These are phyloP conservation scores for Proteromonas lacertae DNA, from an alignment of 352 stramenopile genomes.

Conservation along the genomic window DNA sequence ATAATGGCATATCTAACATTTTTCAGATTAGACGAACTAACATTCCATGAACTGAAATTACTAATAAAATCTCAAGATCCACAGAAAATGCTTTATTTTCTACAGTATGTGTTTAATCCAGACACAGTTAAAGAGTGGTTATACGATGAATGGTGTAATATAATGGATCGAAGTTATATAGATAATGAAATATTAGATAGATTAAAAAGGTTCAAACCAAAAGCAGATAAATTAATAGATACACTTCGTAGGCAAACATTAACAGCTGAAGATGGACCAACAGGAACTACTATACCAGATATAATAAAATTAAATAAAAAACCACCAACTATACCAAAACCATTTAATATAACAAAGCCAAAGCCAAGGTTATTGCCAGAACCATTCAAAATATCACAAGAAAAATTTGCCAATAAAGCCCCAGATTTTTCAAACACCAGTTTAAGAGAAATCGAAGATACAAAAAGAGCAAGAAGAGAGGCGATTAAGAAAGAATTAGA, in stretches of 20 bases:
- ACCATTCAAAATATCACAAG: slow-evolving; percentile 23
- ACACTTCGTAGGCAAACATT: neutral
- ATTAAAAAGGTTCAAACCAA: neutral
- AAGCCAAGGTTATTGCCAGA: slow-evolving; percentile 17
- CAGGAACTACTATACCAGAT: neutral
- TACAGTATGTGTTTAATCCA: slow-evolving; percentile 30
- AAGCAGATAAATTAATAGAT: neutral
- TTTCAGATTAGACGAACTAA: slow-evolving; percentile 35
- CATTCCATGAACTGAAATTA: slow-evolving; percentile 15
- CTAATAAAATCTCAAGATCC: slow-evolving; percentile 22
- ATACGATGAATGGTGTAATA: slow-evolving; percentile 21
- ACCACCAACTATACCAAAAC: slow-evolving; percentile 16
- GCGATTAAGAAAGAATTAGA: slow-evolving; percentile 1
- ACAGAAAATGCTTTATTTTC: slow-evolving; percentile 28
- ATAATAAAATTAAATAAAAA: slow-evolving; percentile 1
- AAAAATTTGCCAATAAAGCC: slow-evolving; percentile 6
- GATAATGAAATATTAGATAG: slow-evolving; percentile 9
- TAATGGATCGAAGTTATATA: slow-evolving; percentile 17
- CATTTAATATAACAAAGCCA: slow-evolving; percentile 30
- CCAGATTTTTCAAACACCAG: slow-evolving; percentile 1
- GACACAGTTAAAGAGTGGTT: slow-evolving; percentile 17
- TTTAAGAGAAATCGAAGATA: slow-evolving; percentile 1
- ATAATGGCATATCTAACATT: slow-evolving; percentile 35
- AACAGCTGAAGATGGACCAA: neutral
- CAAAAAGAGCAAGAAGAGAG: neutral